Evolutionary conservation across 495 filamentous ascomycete species (phyloP), one percentile per base, ranked within the genome.

Genomic region (Trichoderma reesei): DNA sequence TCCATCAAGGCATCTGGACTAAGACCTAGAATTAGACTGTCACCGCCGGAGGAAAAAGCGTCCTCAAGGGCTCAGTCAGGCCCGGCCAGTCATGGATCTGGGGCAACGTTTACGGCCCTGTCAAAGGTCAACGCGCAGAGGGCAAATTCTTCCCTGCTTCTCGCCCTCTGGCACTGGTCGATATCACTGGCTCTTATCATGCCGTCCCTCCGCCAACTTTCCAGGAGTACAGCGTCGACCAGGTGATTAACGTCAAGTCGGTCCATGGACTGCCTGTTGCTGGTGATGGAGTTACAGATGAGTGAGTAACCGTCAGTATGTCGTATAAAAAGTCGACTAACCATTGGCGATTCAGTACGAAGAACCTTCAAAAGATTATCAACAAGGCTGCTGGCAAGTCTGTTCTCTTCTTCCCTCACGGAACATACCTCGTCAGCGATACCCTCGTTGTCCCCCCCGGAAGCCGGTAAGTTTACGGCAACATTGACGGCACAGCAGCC

Each of bases 361-460:
- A 65, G 0, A 73, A 75, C 7, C 75, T 89, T 48, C 84, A 87
- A 65, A 67, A 74, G 5, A 78, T 85, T 68, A 41, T 85, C 56
- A 36, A 75, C 65, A 51, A 77, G 38, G 62, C 80, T 65, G 74
- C 83, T 59, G 74, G 79, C 38, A 73, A 78, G 71, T 84, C 81
- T 64, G 72, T 88, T 31, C 76, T 82, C 1, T 89, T 80, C 68
- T 84, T 90, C 67, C 85, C 86, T 3, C 73, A 75, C 31, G 86
- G 87, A 11, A 79, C 79, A 0, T 90, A 90, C 67, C 69, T 79
- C 8, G 80, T 88, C 41, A 84, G 76, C 5, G 72, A 77, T 33
- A 89, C 86, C 0, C 68, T 90, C 42, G 66, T 74, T 42, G 72
- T 88, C 44, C 86, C 85, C 0, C 69, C 76, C 0, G 79, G 79